phyloP scores from a whole-genome alignment of 108 stramenopile species.

The Nannochloropsis oceanica region DNA sequence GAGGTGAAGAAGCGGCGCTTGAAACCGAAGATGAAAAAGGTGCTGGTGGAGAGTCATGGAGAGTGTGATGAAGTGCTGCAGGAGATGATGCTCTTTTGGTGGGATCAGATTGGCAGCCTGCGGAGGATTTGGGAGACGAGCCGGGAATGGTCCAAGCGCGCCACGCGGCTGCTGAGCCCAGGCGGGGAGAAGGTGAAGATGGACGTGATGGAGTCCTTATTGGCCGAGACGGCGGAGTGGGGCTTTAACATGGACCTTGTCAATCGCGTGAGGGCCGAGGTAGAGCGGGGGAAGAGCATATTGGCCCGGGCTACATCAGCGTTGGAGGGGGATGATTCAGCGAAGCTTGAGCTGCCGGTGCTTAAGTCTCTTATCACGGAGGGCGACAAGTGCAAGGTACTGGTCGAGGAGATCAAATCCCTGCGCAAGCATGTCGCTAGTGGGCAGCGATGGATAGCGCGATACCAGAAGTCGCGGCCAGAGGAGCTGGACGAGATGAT shows the following conservation, averaged over 20 bases:
- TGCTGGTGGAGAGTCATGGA: constrained; percentile 11
- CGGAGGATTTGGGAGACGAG: neutral
- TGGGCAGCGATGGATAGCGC: constrained; percentile 6
- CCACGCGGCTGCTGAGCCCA: neutral
- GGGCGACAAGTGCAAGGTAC: constrained; percentile 23
- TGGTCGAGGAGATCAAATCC: constrained; percentile 15
- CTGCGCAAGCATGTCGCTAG: constrained; percentile 6
- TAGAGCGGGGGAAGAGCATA: constrained; percentile 6
- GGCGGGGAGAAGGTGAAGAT: neutral
- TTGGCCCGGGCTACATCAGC: constrained; percentile 5
- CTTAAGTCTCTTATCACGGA: constrained; percentile 15
- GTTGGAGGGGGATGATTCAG: neutral
- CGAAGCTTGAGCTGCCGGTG: neutral
- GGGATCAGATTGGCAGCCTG: neutral
- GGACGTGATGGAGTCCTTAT: constrained; percentile 7
- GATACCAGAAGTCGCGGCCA: constrained; percentile 24
- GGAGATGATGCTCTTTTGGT: neutral
- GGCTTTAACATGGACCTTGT: constrained; percentile 14
- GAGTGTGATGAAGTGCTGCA: constrained; percentile 3
- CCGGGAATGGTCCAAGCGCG: neutral
- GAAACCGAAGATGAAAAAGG: constrained; percentile 6
- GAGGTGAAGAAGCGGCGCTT: constrained; percentile 2
- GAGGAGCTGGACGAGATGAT: constrained; percentile 28
- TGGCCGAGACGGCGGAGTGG: neutral
- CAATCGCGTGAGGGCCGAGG: constrained; percentile 19